Evolutionary conservation across 148 eudicot species (phyloP), one percentile per base, ranked within the genome.

Genomic region (Fagopyrum tataricum): DNA sequence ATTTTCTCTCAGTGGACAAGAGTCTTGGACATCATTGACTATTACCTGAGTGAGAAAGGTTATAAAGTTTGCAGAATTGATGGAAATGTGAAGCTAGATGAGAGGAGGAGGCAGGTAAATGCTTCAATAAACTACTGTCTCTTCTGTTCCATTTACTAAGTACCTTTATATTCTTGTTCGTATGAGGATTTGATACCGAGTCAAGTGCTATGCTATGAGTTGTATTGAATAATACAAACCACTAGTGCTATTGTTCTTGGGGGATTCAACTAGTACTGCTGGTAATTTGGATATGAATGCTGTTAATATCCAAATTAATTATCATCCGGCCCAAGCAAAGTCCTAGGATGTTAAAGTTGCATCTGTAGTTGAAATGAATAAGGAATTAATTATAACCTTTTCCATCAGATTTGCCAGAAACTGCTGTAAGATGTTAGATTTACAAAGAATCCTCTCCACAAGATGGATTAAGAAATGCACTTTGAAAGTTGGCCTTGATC

Each of bases 1-100:
- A 87, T 96, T 67, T 96, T 96, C 74, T 92, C 97, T 40, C 99
- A 96, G 78, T 92, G 97, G 99, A 90, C 97, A 23, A 92, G 82
- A 81, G 82, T 96, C 53, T 79, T 96, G 76, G 97, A 96, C 81
- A 84, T 96, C 74, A 87, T 96, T 87, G 89, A 92, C 66, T 96
- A 90, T 78, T 96, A 96, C 77, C 89, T 92, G 31, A 87, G 86
- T 74, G 96, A 92, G 81, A 96, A 76, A 73, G 97, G 96, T 26
- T 79, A 82, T 70, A 72, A 81, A 44, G 96, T 96, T 67, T 96
- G 99, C 83, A 86, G 99, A 82, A 96, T 96, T 78, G 99, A 96
- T 81, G 99, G 99, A 40, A 20, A 14, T 70, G 97, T 96, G 81
- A 96, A 84, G 81, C 86, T 92, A 79, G 91, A 81, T 20, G 99